A percentile compares a stretch with the other conserved stretches of the same genome.
Evolutionary conservation across 805 yeast species (phyloP).

Genomic region (Debaryomyces prosopidis): DNA sequence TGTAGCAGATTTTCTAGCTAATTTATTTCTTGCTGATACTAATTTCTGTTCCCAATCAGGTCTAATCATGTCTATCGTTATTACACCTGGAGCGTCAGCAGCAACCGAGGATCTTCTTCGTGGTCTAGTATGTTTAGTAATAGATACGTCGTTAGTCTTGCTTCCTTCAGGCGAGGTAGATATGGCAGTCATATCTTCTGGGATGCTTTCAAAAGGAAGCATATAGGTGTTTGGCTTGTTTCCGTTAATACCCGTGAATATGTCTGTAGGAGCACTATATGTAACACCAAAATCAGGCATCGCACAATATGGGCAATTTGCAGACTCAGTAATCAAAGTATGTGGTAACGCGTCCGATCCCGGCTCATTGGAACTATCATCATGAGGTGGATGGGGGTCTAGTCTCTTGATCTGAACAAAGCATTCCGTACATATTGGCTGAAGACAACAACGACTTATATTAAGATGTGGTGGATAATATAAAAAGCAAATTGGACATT

Average conservation of each 20-base stretch:
- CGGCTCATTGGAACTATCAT: slow-evolving; percentile 24
- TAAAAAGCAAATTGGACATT: slow-evolving; percentile 94
- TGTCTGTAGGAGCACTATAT: slow-evolving; percentile 60
- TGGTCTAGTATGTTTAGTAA: slow-evolving; percentile 2
- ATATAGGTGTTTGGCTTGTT: slow-evolving; percentile 47
- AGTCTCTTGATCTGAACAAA: slow-evolving; percentile 91
- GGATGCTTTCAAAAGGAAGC: slow-evolving; percentile 10
- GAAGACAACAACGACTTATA: slow-evolving; percentile 83
- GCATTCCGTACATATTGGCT: slow-evolving; percentile 94
- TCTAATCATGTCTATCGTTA: slow-evolving; percentile 78
- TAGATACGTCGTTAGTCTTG: neutral
- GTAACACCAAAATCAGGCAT: slow-evolving; percentile 81
- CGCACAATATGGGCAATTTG: slow-evolving; percentile 93
- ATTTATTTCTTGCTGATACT: slow-evolving; percentile 66
- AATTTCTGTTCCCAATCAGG: slow-evolving; percentile 91
- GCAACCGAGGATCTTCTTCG: slow-evolving; percentile 52
- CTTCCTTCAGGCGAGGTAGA: slow-evolving; percentile 1
- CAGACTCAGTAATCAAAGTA: slow-evolving; percentile 78
- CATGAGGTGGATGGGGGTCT: slow-evolving; percentile 94
- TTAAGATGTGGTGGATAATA: slow-evolving; percentile 80
- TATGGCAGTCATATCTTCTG: slow-evolving; percentile 4
- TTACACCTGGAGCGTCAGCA: slow-evolving; percentile 65
- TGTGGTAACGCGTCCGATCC: slow-evolving; percentile 49
- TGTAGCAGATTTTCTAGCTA: slow-evolving; percentile 87
- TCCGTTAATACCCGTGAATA: slow-evolving; percentile 59